Conservation (phyloP, 345 rosid species). For the Moringa oleifera region DNA sequence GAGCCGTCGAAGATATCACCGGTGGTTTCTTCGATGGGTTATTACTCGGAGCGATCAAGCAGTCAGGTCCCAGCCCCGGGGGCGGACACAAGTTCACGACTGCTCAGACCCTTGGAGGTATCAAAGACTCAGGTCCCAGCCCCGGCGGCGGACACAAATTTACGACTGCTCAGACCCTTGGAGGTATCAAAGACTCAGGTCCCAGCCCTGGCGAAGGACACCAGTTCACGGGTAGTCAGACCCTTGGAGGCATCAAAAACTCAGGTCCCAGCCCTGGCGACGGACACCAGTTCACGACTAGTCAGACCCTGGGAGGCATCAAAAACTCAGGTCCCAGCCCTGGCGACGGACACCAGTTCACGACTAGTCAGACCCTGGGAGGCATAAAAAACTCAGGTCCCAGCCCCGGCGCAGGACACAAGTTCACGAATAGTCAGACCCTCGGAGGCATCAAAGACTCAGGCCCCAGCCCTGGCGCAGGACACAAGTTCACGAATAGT, state of each 20-base stretch:
- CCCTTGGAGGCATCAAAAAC: constrained; percentile 37
- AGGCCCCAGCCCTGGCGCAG: constrained; percentile 20
- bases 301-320: constrained; percentile 30
- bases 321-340: constrained; percentile 52
- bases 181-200: constrained; percentile 34
- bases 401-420: constrained; percentile 35
- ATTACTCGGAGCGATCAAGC: constrained; percentile 40
- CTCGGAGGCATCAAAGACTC: constrained; percentile 19
- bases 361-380: constrained; percentile 16
- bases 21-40: constrained; percentile 34
- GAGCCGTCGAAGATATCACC: constrained; percentile 12
- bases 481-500: constrained; percentile 6
- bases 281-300: constrained; percentile 32
- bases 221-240: background rate
- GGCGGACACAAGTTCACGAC: constrained; percentile 32
- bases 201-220: constrained; percentile 37
- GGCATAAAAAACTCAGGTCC: constrained; percentile 39
- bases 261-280: constrained; percentile 48
- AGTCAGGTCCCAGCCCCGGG: constrained; percentile 48
- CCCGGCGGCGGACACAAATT: constrained; percentile 42
- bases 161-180: constrained; percentile 14
- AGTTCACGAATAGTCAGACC: background rate
- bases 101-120: constrained; percentile 20
- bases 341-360: constrained; percentile 35
- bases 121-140: constrained; percentile 39